Base-by-base conservation (phyloP, 202 grass and related monocot species). In the Zoysia matrella region DNA sequence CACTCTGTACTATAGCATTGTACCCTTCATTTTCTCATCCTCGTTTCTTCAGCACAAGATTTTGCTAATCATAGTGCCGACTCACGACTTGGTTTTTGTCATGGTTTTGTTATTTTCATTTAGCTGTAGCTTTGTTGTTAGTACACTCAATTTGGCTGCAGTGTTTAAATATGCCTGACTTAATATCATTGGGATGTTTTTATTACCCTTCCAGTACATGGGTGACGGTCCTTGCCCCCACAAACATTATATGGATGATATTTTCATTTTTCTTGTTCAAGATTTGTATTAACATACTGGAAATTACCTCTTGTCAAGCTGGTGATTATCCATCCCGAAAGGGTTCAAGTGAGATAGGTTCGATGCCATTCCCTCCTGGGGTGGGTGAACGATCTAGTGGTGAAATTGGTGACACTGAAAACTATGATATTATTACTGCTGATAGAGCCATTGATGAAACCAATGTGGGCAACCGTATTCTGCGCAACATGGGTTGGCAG, bases 401-500 rank as follows among this genome's bases (percentile, higher is more conserved):
- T 87, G 96, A 94, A 87, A 83, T 75, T 81, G 75, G 64, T 41
- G 84, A 87, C 36, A 74, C 71, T 40, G 96, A 99, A 85, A 96
- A 89, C 88, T 96, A 87, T 65, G 96, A 99, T 84, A 79, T 96
- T 72, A 99, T 99, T 77, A 94, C 91, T 62, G 85, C 93, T 11
- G 91, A 96, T 75, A 88, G 89, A 79, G 91, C 87, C 66, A 87
- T 99, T 47, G 89, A 99, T 30, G 93, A 99, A 85, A 94, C 57
- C 78, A 99, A 99, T 87, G 96, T 99, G 61, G 96, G 96, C 85
- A 99, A 92, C 73, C 87, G 93, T 65, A 99, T 99, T 65, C 89
- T 99, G 10, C 93, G 96, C 72, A 99, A 83, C 83, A 99, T 99
- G 96, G 96, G 93, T 53, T 99, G 96, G 96, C 96, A 99, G 79